Percentiles rank a stretch among this genome's conserved stretches.
Conservation (phyloP, 805 yeast species). For the Metschnikowia anglica region DNA sequence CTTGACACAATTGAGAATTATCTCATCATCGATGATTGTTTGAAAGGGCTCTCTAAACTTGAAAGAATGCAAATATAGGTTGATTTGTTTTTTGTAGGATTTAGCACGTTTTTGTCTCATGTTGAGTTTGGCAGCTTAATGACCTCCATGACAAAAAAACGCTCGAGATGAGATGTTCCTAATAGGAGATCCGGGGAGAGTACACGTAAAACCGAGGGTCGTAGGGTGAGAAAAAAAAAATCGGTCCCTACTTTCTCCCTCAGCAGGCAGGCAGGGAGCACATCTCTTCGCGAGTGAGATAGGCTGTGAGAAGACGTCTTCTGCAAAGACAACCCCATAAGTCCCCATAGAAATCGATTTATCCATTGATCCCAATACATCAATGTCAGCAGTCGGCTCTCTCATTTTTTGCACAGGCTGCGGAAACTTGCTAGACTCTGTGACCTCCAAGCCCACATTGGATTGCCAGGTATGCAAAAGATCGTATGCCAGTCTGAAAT, state of each 20-base stretch:
- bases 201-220: constrained; percentile 6
- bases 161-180: constrained; percentile 9
- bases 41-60: constrained; percentile 94
- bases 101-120: constrained; percentile 98
- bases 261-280: neutral
- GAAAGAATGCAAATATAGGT: constrained; percentile 78
- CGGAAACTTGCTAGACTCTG: constrained; percentile 83
- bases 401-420: constrained; percentile 91
- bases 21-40: constrained; percentile 78
- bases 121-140: neutral
- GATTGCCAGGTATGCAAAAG: constrained; percentile 55
- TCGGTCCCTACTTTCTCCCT: neutral
- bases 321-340: neutral
- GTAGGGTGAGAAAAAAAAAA: constrained; percentile 10
- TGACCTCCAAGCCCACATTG: constrained; percentile 47
- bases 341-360: neutral
- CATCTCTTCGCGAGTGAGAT: constrained; percentile 10
- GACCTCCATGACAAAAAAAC: neutral
- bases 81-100: constrained; percentile 89
- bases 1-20: constrained; percentile 62
- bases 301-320: neutral
- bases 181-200: constrained; percentile 14
- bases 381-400: constrained; percentile 95
- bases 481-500: constrained; percentile 48
- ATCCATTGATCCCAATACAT: neutral